Conservation (phyloP, 805 yeast species). For the Diddensiella santjacobensis region DNA sequence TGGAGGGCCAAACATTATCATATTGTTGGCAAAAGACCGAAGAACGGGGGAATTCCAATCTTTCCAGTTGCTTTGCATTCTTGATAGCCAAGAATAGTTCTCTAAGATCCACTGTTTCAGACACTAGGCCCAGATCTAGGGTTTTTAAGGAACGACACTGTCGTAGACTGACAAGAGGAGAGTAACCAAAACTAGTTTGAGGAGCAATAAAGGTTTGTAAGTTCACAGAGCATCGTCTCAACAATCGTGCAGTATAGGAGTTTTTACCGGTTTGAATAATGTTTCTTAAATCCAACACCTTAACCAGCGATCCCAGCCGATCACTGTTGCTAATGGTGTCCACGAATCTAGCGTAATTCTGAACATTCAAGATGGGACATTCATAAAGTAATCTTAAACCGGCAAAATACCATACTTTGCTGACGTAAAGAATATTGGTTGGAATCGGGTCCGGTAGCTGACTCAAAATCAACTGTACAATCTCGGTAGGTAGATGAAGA, state of each 20-base stretch:
- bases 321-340: slow-evolving; percentile 52
- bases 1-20: slow-evolving; percentile 74
- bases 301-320: slow-evolving; percentile 57
- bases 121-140: slow-evolving; percentile 78
- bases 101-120: slow-evolving; percentile 81
- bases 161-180: slow-evolving; percentile 79
- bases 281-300: slow-evolving; percentile 64
- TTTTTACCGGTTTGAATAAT: slow-evolving; percentile 90
- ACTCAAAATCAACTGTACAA: slow-evolving; percentile 41
- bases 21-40: slow-evolving; percentile 60
- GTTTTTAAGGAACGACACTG: slow-evolving; percentile 60
- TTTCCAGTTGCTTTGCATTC: slow-evolving; percentile 58
- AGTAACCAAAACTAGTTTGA: slow-evolving; percentile 89
- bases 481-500: slow-evolving; percentile 45
- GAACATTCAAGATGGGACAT: slow-evolving; percentile 58
- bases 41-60: slow-evolving; percentile 82
- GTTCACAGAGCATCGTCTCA: slow-evolving; percentile 68
- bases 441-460: slow-evolving; percentile 23
- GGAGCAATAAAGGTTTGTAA: slow-evolving; percentile 80
- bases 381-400: slow-evolving; percentile 64
- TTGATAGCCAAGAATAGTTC: slow-evolving; percentile 75
- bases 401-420: slow-evolving; percentile 54
- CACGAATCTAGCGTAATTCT: slow-evolving; percentile 70
- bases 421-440: slow-evolving; percentile 54
- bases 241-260: slow-evolving; percentile 77